Evolutionary conservation across 139 green algal species (phyloP).

Genomic region (Ulvella scutata): DNA sequence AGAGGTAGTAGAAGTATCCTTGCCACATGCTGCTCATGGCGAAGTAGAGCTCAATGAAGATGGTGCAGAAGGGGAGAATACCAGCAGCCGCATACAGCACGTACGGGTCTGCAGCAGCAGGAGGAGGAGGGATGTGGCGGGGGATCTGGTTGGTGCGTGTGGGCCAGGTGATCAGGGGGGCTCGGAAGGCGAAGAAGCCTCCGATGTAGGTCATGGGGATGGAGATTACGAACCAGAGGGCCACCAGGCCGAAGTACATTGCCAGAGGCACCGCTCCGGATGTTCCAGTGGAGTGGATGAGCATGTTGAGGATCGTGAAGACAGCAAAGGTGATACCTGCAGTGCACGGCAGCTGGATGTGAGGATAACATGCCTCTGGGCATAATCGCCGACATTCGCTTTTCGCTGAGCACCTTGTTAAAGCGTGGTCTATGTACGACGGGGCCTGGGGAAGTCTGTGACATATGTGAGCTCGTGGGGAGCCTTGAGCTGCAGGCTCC

Average conservation of each 20-base stretch:
- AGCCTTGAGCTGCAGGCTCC: too few relatives aligned
- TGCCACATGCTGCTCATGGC: conserved; percentile 87
- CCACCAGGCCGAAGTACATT: conserved; percentile 76
- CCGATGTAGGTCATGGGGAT: conserved; percentile 47
- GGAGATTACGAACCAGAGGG: conserved; percentile 78
- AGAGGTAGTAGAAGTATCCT: conserved; percentile 93
- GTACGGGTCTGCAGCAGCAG: conserved; percentile 49
- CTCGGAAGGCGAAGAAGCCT: conserved; percentile 6
- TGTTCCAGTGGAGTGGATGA: conserved; percentile 56
- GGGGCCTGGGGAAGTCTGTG: too few relatives aligned
- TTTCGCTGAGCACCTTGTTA: neutral
- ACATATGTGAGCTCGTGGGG: too few relatives aligned
- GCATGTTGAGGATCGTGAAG: conserved; percentile 68
- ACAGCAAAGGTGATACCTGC: conserved; percentile 52
- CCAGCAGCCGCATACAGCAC: conserved; percentile 65
- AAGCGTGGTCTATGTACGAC: neutral
- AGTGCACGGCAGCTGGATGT: neutral
- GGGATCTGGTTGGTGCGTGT: conserved; percentile 87
- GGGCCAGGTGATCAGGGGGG: conserved; percentile 10
- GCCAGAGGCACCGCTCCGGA: conserved; percentile 66
- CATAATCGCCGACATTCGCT: neutral
- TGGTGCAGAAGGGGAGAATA: conserved; percentile 85
- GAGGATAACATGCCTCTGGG: neutral
- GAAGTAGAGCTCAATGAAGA: conserved; percentile 97
- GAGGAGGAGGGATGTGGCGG: conserved; percentile 74